A percentile compares a stretch with the other conserved stretches of the same genome.
Evolutionary conservation across 352 stramenopile genomes (phyloP).

Genomic region (Pythium phragmitis): DNA sequence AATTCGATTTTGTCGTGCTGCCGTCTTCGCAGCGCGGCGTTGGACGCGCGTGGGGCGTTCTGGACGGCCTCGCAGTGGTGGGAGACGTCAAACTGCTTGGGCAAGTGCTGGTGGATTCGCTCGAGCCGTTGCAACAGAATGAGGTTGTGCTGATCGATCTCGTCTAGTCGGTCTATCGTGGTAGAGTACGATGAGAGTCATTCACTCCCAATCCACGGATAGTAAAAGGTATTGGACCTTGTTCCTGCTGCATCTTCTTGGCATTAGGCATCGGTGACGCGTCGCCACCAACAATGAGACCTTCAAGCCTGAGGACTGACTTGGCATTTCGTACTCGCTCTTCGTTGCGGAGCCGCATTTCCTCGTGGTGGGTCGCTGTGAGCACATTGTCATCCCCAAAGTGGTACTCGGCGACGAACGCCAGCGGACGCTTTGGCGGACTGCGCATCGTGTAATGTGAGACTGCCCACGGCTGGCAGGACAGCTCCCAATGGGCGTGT

Average conservation of each 20-base stretch:
- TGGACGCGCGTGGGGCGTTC: slow-evolving; percentile 38
- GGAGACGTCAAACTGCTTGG: slow-evolving; percentile 63
- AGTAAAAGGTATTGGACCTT: slow-evolving; percentile 31
- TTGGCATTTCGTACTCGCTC: slow-evolving; percentile 47
- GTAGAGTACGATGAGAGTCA: not conserved
- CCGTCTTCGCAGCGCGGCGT: slow-evolving; percentile 29
- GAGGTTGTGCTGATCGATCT: slow-evolving; percentile 54
- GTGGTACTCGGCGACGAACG: slow-evolving; percentile 65
- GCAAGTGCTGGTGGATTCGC: slow-evolving; percentile 49
- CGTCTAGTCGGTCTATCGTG: slow-evolving; percentile 39
- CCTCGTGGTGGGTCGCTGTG: slow-evolving; percentile 48
- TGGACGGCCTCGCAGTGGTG: slow-evolving; percentile 45
- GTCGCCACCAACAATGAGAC: slow-evolving; percentile 32
- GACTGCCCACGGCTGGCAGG: not conserved
- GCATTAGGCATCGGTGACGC: slow-evolving; percentile 40
- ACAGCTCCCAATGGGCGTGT: not conserved
- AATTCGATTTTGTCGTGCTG: slow-evolving; percentile 46
- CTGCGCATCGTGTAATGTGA: slow-evolving; percentile 42
- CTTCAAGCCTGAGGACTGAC: slow-evolving; percentile 34
- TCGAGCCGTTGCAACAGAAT: slow-evolving; percentile 49
- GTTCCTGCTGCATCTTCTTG: slow-evolving; percentile 55
- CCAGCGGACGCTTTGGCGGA: slow-evolving; percentile 36
- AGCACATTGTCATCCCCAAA: slow-evolving; percentile 64
- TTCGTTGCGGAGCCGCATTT: slow-evolving; percentile 45
- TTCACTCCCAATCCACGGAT: not conserved